Evolutionary conservation across 2,329 filamentous ascomycete species (phyloP).

Genomic region (Botrytis paeoniae): DNA sequence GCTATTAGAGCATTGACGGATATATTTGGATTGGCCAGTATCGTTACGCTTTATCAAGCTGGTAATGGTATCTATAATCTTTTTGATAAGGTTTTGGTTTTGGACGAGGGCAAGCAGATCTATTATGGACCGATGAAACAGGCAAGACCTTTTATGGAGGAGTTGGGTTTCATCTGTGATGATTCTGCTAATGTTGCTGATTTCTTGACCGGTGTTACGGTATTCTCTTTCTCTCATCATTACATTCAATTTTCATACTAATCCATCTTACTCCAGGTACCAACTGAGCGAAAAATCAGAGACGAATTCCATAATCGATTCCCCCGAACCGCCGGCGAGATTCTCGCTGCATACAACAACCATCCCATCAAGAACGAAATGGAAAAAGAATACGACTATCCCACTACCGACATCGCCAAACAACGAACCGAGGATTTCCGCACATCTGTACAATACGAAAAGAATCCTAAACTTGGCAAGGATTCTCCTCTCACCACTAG

Average conservation of each 20-base stretch:
- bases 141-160: slow-evolving; percentile 63
- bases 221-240: slow-evolving; percentile 8
- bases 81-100: slow-evolving; percentile 67
- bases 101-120: slow-evolving; percentile 63
- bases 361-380: slow-evolving; percentile 50
- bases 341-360: slow-evolving; percentile 51
- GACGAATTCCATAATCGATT: slow-evolving; percentile 42
- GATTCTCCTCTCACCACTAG: slow-evolving; percentile 55
- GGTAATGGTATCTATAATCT: slow-evolving; percentile 67
- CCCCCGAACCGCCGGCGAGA: slow-evolving; percentile 45
- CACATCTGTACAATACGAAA: slow-evolving; percentile 51
- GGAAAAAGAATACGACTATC: slow-evolving; percentile 56
- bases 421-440: slow-evolving; percentile 49
- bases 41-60: slow-evolving; percentile 67
- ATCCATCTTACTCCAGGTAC: slow-evolving; percentile 5
- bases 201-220: slow-evolving; percentile 56
- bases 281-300: slow-evolving; percentile 64
- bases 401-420: slow-evolving; percentile 47
- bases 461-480: slow-evolving; percentile 51
- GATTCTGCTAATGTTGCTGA: slow-evolving; percentile 63
- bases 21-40: slow-evolving; percentile 55
- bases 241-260: background rate
- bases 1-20: slow-evolving; percentile 63
- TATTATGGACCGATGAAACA: slow-evolving; percentile 60
- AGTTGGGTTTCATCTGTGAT: slow-evolving; percentile 59